Evolutionary conservation across 192 early-diverging fungal genomes (phyloP).

Genomic region (Dissophora globulifera): DNA sequence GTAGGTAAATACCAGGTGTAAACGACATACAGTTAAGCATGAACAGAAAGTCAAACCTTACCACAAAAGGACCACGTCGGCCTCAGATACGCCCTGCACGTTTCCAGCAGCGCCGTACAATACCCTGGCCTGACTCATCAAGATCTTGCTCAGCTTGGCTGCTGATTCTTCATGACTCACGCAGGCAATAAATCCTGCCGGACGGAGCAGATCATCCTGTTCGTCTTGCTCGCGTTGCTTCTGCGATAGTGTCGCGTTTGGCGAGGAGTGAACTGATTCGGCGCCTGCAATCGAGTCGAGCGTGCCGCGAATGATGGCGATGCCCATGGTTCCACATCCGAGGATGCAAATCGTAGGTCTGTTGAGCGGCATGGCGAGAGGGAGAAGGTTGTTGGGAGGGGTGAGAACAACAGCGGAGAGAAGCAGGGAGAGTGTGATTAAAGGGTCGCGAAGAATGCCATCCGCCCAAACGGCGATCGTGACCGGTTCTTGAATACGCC

Average conservation of each 20-base stretch:
- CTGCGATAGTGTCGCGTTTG: constrained; percentile 19
- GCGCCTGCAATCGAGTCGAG: constrained; percentile 40
- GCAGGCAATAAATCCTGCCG: constrained; percentile 58
- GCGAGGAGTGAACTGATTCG: constrained; percentile 9
- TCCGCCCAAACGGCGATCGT: too few species aligned
- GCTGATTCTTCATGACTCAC: constrained; percentile 59
- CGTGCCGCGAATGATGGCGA: constrained; percentile 61
- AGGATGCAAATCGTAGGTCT: constrained; percentile 56
- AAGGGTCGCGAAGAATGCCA: too few species aligned
- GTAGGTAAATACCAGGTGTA: too few species aligned
- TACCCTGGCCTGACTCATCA: constrained; percentile 40
- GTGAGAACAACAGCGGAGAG: not conserved
- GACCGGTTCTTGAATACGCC: too few species aligned
- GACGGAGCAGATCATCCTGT: constrained; percentile 18
- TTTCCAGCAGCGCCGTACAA: constrained; percentile 51
- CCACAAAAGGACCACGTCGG: constrained; percentile 61
- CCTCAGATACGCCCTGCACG: constrained; percentile 50
- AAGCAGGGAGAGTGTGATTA: too few species aligned
- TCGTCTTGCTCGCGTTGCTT: too few species aligned
- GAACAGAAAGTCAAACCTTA: constrained; percentile 13
- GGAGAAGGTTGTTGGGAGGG: not conserved
- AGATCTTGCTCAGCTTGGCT: constrained; percentile 17
- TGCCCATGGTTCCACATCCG: constrained; percentile 67
- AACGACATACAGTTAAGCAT: not conserved
- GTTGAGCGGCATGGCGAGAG: constrained; percentile 20